phyloP scores from a whole-genome alignment of 2,329 filamentous ascomycete species.

The Venturia oleaginea region DNA sequence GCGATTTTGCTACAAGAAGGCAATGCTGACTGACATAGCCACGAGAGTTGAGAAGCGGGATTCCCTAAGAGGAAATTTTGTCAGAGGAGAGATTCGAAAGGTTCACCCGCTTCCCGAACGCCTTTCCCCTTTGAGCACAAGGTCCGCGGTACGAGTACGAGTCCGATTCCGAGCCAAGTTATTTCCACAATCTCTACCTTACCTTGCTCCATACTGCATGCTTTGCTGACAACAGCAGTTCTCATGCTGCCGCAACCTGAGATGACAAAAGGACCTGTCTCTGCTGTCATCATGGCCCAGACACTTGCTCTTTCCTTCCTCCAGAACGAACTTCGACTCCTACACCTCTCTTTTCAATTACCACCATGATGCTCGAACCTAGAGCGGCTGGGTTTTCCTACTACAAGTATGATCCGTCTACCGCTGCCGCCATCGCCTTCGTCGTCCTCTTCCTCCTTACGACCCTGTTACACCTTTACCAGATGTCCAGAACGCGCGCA shows the following conservation, averaged over 20 bases:
- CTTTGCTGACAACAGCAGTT: background rate
- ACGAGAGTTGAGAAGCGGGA: background rate
- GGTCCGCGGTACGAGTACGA: background rate
- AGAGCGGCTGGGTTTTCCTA: background rate
- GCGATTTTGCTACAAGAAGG: background rate
- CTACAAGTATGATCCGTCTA: constrained; percentile 38
- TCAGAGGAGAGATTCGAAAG: background rate
- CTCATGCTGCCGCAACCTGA: background rate
- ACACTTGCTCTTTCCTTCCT: background rate
- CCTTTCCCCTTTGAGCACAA: background rate
- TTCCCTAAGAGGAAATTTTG: background rate
- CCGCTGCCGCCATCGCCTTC: constrained; percentile 39
- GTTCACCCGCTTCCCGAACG: too few species aligned
- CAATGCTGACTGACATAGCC: background rate
- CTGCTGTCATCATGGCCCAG: background rate
- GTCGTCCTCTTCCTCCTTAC: constrained; percentile 35
- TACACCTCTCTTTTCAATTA: background rate
- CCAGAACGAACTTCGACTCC: background rate
- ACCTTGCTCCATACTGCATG: background rate
- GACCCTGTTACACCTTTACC: constrained; percentile 34
- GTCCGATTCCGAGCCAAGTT: background rate
- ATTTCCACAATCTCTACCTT: background rate
- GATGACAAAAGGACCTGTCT: background rate
- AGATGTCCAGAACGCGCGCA: constrained; percentile 33
- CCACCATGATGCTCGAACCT: background rate